Base-by-base conservation (phyloP, 2,329 filamentous ascomycete species). In the Phaeophleospora eucalypticola region DNA sequence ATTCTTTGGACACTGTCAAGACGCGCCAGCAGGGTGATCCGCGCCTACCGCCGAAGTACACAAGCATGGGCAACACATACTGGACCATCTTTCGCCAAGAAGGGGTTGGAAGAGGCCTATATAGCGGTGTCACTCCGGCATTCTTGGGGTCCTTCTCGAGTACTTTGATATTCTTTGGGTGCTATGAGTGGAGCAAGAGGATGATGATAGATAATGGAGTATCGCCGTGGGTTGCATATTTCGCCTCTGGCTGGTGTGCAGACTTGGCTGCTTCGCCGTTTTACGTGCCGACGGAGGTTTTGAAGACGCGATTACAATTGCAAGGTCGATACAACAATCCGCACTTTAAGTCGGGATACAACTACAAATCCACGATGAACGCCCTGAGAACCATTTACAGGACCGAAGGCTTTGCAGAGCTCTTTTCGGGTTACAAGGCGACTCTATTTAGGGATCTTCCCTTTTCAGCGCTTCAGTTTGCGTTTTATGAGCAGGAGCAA, bases 1-100 rank as follows among this genome's bases (percentile, higher is more conserved):
- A 98, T 73, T 97, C 91, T 37, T 80, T 98, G 63, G 93, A 98
- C 69, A 98, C 93, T 1, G 93, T 98, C 61, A 98, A 98, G 73
- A 98, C 93, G 38, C 82, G 93, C 59, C 94, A 98, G 68, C 93
- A 98, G 71, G 93, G 91, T 62, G 93, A 97, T 64, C 90, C 91
- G 36, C 86, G 93, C 65, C 80, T 95, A 51, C 93, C 93, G 17
- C 86, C 93, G 1, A 95, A 87, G 71, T 98, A 98, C 71, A 85
- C 86, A 9, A 91, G 89, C 14, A 83, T 97, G 68, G 87, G 86
- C 33, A 87, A 86, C 48, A 93, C 91, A 3, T 98, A 97, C 71
- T 81, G 86, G 65, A 97, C 86, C 34, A 98, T 98, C 64, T 86
- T 87, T 70, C 82, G 89, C 46, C 90, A 98, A 65, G 93, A 98